phyloP scores from a whole-genome alignment of 306 rosid species.

The Astragalus membranaceus region DNA sequence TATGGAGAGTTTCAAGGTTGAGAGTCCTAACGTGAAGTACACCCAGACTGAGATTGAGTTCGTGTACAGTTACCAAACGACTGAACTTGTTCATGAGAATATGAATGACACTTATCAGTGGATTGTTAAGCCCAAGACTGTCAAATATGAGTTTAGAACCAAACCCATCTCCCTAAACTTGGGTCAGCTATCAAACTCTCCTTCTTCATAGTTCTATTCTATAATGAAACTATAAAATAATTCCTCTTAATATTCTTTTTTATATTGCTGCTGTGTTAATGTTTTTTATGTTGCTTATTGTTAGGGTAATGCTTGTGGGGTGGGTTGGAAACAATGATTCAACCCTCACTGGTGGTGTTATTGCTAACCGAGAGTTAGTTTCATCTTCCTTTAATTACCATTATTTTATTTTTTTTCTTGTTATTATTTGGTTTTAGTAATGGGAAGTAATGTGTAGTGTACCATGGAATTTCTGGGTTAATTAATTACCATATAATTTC shows the following conservation, averaged over 20 bases:
- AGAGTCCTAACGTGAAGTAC: slow-evolving; percentile 72
- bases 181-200: slow-evolving; percentile 40
- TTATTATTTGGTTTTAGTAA: not conserved
- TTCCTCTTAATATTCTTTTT: not conserved
- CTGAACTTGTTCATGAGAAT: slow-evolving; percentile 79
- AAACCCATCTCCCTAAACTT: too few species aligned
- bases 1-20: slow-evolving; percentile 84
- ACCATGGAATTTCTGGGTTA: too few species aligned
- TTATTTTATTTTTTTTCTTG: too few species aligned
- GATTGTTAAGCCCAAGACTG: slow-evolving; percentile 77
- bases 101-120: slow-evolving; percentile 64
- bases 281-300: not conserved
- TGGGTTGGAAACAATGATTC: slow-evolving; percentile 98
- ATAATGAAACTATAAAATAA: too few species aligned
- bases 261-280: not conserved
- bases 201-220: not conserved
- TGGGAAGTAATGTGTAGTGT: too few species aligned
- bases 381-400: not conserved
- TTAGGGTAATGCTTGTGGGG: slow-evolving; percentile 93
- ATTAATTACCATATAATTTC: not conserved
- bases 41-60: slow-evolving; percentile 69
- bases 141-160: slow-evolving; percentile 72
- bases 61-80: slow-evolving; percentile 72
- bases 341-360: slow-evolving; percentile 89
- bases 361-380: slow-evolving; percentile 84